Evolutionary conservation across 2,329 filamentous ascomycete genomes (phyloP).

Genomic region (Zymoseptoria tritici): DNA sequence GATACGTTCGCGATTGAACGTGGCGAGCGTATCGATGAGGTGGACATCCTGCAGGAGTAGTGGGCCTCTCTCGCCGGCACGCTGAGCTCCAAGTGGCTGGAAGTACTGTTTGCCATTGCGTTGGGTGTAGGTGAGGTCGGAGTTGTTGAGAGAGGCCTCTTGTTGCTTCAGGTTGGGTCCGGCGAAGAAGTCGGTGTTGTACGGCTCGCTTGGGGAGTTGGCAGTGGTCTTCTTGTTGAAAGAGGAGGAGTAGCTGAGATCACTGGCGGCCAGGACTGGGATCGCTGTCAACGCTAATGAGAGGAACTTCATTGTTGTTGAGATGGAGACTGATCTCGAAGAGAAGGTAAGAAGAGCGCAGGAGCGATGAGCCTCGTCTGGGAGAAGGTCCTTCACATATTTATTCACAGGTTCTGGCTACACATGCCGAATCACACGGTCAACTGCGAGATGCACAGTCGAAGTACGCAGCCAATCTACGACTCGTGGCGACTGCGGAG

Average conservation of each 20-base stretch:
- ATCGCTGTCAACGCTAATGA: too few species aligned
- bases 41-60: slow-evolving; percentile 59
- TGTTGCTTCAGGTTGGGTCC: slow-evolving; percentile 22
- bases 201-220: not conserved
- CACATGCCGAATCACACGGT: too few species aligned
- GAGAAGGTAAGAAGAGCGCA: too few species aligned
- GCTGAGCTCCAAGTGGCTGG: slow-evolving; percentile 29
- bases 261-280: too few species aligned
- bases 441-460: not conserved
- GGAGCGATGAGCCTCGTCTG: too few species aligned
- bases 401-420: too few species aligned
- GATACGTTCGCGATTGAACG: slow-evolving; percentile 66
- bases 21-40: slow-evolving; percentile 54
- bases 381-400: too few species aligned
- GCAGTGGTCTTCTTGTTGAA: not conserved
- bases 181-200: slow-evolving; percentile 22
- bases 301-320: too few species aligned
- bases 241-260: too few species aligned
- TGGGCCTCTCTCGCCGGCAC: slow-evolving; percentile 49
- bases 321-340: too few species aligned
- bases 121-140: slow-evolving; percentile 24
- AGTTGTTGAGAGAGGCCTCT: slow-evolving; percentile 22
- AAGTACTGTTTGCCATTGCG: slow-evolving; percentile 25
- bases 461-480: not conserved
- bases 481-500: not conserved